phyloP scores from a whole-genome alignment of 2,329 filamentous ascomycete species.

The Thelonectria olida region DNA sequence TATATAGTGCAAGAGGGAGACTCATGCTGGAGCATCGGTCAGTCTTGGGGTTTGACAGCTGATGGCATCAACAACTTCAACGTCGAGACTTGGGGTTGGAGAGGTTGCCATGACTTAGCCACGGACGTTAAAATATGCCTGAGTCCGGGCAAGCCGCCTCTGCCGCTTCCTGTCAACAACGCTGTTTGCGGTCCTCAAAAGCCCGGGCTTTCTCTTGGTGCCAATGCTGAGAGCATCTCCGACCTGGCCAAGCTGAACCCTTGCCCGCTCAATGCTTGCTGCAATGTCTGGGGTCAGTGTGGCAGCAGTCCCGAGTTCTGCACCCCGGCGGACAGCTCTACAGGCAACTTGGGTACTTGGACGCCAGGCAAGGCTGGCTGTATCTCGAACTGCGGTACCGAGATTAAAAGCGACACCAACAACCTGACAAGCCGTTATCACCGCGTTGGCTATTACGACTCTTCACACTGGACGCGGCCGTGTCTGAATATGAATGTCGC shows the following conservation, averaged over 20 bases:
- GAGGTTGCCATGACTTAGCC: conserved; percentile 32
- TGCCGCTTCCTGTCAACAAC: conserved; percentile 36
- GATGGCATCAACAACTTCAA: neutral
- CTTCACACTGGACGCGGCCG: no score
- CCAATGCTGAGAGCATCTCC: neutral
- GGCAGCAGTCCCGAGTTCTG: conserved; percentile 53
- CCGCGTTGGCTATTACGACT: no score
- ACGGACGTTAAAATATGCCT: conserved; percentile 37
- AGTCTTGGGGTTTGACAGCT: no score
- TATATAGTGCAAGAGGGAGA: no score
- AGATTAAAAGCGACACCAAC: conserved; percentile 35
- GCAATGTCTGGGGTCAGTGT: conserved; percentile 53
- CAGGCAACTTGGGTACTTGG: conserved; percentile 49
- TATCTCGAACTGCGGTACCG: conserved; percentile 40
- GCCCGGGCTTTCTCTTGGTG: neutral
- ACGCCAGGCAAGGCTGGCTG: conserved; percentile 38
- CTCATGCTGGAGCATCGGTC: no score
- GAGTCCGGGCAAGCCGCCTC: conserved; percentile 39
- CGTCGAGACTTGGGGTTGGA: conserved; percentile 43
- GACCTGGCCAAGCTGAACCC: conserved; percentile 37
- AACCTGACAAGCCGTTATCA: no score
- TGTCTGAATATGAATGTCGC: no score
- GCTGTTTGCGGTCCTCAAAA: conserved; percentile 42
- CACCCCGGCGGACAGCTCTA: conserved; percentile 31
- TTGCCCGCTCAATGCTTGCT: conserved; percentile 43